These are phyloP conservation scores for Polyporus arcularius DNA, from an alignment of 768 basidiomycete species.

Conservation along the genomic window DNA sequence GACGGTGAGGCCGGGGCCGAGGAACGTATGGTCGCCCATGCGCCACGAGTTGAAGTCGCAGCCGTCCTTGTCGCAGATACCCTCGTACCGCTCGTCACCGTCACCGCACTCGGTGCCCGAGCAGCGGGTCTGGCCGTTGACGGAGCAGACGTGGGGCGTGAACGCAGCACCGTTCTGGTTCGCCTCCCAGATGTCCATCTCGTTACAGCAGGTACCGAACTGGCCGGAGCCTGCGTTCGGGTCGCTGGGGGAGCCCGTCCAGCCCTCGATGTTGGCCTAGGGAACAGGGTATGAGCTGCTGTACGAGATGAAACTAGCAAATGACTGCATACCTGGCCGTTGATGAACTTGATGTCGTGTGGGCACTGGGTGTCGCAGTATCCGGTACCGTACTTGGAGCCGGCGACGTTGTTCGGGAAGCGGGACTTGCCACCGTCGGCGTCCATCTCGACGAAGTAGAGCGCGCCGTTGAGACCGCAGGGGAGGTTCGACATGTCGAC, in stretches of 20 bases:
- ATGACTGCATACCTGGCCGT: conserved; percentile 44
- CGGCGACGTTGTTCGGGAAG: conserved; percentile 57
- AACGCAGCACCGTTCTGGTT: conserved; percentile 32
- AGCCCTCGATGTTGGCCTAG: conserved; percentile 32
- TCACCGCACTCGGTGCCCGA: conserved; percentile 38
- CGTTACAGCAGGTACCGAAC: conserved; percentile 35
- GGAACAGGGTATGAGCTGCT: conserved; percentile 19
- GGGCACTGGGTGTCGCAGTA: conserved; percentile 68
- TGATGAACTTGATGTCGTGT: conserved; percentile 60
- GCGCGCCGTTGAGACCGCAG: conserved; percentile 62
- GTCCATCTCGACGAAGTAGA: conserved; percentile 64
- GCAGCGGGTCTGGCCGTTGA: conserved; percentile 52
- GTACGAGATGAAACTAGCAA: neutral
- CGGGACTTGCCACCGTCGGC: conserved; percentile 53
- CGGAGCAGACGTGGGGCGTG: conserved; percentile 31
- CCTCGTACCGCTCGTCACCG: conserved; percentile 39
- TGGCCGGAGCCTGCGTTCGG: conserved; percentile 33
- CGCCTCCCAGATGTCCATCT: conserved; percentile 40
- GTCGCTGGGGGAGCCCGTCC: conserved; percentile 23
- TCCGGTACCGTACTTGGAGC: conserved; percentile 63
- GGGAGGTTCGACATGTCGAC: conserved; percentile 59
- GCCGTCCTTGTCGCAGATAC: conserved; percentile 56
- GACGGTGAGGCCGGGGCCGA: conserved; percentile 48
- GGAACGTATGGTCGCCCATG: conserved; percentile 50
- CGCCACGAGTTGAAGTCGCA: conserved; percentile 69